Conservation (phyloP, 148 eudicot species). For the Pouteria glomerata region DNA sequence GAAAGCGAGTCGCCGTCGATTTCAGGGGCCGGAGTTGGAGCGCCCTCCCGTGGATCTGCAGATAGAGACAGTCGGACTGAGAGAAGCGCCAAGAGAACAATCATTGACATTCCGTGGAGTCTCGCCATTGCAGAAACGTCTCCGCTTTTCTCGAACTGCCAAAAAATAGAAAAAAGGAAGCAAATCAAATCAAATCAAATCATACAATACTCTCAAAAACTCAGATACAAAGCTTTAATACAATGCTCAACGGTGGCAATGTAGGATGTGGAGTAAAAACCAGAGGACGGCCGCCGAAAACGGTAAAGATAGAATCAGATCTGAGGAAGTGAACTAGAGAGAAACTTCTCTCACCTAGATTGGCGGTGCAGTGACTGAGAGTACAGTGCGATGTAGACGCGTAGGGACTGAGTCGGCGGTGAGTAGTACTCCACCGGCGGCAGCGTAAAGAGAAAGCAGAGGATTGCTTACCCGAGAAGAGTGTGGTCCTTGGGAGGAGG, state of each 20-base stretch:
- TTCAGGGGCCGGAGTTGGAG: constrained; percentile 28
- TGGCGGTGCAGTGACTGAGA: no score
- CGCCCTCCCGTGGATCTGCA: constrained; percentile 6
- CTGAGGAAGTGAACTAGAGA: not conserved
- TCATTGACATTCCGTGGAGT: not conserved
- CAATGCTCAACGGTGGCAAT: not conserved
- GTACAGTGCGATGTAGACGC: no score
- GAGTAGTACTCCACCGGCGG: constrained; percentile 8
- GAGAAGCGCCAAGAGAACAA: constrained; percentile 21
- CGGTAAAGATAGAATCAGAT: not conserved
- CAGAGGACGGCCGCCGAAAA: not conserved
- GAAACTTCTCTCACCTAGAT: no score
- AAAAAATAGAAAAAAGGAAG: no score
- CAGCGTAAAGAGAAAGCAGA: not conserved
- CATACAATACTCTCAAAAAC: not conserved
- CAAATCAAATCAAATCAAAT: no score
- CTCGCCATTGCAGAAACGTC: constrained; percentile 17
- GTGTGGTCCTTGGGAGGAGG: not conserved
- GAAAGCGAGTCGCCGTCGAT: not conserved
- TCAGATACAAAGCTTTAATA: constrained; percentile 6
- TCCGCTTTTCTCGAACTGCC: not conserved
- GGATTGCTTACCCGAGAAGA: not conserved
- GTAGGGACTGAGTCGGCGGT: no score
- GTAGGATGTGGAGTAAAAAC: not conserved
- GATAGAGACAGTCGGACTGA: not conserved